Percentiles rank a stretch among this genome's conserved stretches.
These are phyloP conservation scores for Sporobolomyces phaffii DNA, from an alignment of 768 basidiomycete genomes.

Conservation along the genomic window DNA sequence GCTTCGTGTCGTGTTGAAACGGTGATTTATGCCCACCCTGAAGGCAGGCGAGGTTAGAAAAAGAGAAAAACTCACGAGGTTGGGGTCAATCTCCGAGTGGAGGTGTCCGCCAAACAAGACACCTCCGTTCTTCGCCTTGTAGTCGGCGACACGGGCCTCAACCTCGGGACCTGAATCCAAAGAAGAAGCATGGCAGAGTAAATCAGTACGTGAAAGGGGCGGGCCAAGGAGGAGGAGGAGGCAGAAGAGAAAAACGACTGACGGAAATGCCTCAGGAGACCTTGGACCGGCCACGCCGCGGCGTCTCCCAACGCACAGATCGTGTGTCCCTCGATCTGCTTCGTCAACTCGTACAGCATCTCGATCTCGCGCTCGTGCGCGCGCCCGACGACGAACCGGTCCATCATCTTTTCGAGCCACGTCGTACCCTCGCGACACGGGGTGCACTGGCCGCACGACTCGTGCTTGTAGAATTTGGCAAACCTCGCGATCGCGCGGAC, in stretches of 20 bases:
- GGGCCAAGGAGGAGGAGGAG: not conserved
- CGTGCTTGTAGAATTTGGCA: slow-evolving; percentile 95
- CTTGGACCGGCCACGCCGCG: slow-evolving; percentile 97
- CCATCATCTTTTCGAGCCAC: slow-evolving; percentile 99
- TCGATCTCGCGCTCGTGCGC: slow-evolving; percentile 91
- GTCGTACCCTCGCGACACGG: slow-evolving; percentile 74
- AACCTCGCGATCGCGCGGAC: slow-evolving; percentile 91
- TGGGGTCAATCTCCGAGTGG: slow-evolving; percentile 11
- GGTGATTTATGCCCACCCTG: no score
- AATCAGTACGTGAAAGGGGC: no score
- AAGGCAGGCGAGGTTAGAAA: not conserved
- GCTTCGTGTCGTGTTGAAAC: not conserved
- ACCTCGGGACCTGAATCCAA: slow-evolving; percentile 62
- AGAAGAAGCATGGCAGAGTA: not conserved
- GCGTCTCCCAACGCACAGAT: slow-evolving; percentile 93
- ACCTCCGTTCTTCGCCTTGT: slow-evolving; percentile 66
- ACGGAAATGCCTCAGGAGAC: slow-evolving; percentile 94
- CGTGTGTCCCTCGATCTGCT: slow-evolving; percentile 57
- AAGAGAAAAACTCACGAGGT: not conserved
- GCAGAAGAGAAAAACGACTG: slow-evolving; percentile 31
- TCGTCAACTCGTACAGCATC: slow-evolving; percentile 88
- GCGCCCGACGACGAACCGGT: slow-evolving; percentile 85
- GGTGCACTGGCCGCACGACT: slow-evolving; percentile 87
- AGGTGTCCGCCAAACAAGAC: slow-evolving; percentile 75
- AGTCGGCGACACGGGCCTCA: slow-evolving; percentile 74